Evolutionary conservation across 495 filamentous ascomycete species (phyloP), one percentile per base, ranked within the genome.

Genomic region (Schizothecium vesticola): DNA sequence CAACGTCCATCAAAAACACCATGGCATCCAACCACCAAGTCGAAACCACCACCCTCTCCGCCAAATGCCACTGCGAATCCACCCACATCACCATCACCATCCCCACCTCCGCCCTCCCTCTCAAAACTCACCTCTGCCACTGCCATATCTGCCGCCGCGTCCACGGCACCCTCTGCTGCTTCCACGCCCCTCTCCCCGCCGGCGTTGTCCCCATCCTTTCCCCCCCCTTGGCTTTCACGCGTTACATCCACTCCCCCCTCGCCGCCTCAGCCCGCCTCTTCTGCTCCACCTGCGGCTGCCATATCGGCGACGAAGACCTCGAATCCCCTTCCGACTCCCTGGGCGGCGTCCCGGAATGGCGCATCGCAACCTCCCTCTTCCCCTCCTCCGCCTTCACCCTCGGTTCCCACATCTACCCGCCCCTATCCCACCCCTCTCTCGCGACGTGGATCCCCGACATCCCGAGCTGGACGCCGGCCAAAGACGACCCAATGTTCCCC

Each of bases 201-300:
- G 70, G 63, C 58, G 56, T 79, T 9, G 25, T 62, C 25, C 78
- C 76, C 13, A 66, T 72, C 3, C 75, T 77, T 25, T 74, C 79
- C 62, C 69, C 73, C 16, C 79, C 78, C 1, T 78, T 72, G 11
- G 77, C 74, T 16, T 69, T 82, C 16, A 80, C 78, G 10, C 70
- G 80, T 23, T 91, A 91, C 74, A 75, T 74, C 59, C 80, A 84
- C 69, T 81, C 84, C 5, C 57, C 56, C 6, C 69, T 59, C 8
- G 67, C 82, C 13, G 73, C 81, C 33, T 64, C 86, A 4, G 83
- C 79, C 36, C 85, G 86, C n/a, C 86, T 86, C 70, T 91, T 91
- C 80, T 92, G 91, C 80, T 75, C 76, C 33, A 87, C 80, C 28
- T 93, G 91, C 72, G 90, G 89, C 64, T 83, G 86, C 55, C 86